Evolutionary conservation across 768 basidiomycete species (phyloP).

Genomic region (Lenzites betulinus): DNA sequence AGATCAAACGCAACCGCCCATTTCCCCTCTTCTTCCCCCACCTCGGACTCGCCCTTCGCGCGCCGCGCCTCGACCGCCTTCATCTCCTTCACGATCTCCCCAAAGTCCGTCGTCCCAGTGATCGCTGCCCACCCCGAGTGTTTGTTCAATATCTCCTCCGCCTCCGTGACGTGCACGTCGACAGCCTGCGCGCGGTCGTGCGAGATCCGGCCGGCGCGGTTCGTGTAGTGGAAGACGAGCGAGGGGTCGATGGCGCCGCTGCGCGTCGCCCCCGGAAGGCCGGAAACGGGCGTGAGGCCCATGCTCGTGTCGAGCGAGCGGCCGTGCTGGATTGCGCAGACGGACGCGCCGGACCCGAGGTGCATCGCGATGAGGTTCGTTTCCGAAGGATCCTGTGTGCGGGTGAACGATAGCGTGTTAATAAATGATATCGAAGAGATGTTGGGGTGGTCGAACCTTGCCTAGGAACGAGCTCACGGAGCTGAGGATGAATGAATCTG

Average conservation of each 20-base stretch:
- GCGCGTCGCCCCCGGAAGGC: slow-evolving; percentile 87
- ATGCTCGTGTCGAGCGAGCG: slow-evolving; percentile 84
- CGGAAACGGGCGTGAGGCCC: slow-evolving; percentile 90
- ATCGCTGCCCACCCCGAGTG: slow-evolving; percentile 79
- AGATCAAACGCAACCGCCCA: slow-evolving; percentile 72
- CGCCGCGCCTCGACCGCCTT: slow-evolving; percentile 11
- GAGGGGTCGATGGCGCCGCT: slow-evolving; percentile 83
- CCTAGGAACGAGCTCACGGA: slow-evolving; percentile 59
- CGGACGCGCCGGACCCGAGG: slow-evolving; percentile 89
- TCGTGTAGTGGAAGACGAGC: slow-evolving; percentile 78
- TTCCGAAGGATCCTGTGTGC: slow-evolving; percentile 41
- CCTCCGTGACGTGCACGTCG: slow-evolving; percentile 61
- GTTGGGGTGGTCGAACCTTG: slow-evolving; percentile 52
- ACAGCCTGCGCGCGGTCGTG: slow-evolving; percentile 48
- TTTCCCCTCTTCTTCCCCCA: slow-evolving; percentile 36
- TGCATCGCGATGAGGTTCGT: slow-evolving; percentile 83
- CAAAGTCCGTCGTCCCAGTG: slow-evolving; percentile 83
- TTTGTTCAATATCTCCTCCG: slow-evolving; percentile 74
- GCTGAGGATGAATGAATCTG: slow-evolving; percentile 70
- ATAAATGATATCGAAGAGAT: too few relatives aligned
- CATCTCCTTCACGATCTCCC: slow-evolving; percentile 49
- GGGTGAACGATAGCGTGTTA: background rate
- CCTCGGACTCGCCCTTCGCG: slow-evolving; percentile 1
- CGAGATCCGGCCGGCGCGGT: slow-evolving; percentile 48
- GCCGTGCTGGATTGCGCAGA: slow-evolving; percentile 73